phyloP scores from a whole-genome alignment of 129 eudicot species.

The Flaveria trinervia region DNA sequence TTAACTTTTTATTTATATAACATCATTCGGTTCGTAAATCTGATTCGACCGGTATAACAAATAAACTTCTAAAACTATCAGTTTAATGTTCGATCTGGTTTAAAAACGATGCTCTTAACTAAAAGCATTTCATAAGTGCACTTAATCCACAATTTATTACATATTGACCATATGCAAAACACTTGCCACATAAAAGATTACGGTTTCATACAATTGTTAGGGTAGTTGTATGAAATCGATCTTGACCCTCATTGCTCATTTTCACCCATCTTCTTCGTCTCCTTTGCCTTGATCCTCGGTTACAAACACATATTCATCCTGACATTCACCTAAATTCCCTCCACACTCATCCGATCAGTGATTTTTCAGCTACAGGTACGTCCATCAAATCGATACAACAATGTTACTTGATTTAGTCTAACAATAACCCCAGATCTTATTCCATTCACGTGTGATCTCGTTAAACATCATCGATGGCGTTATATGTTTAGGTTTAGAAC shows the following conservation, averaged over 20 bases:
- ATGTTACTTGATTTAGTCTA: slow-evolving; percentile 16
- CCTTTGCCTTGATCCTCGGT: slow-evolving; percentile 37
- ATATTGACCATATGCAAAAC: neutral
- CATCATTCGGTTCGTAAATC: no score
- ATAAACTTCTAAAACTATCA: no score
- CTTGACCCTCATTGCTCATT: slow-evolving; percentile 7
- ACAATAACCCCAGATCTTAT: slow-evolving; percentile 28
- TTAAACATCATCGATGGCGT: slow-evolving; percentile 9
- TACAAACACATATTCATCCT: slow-evolving; percentile 8
- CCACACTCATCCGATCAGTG: slow-evolving; percentile 28
- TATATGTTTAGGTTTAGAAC: slow-evolving; percentile 10
- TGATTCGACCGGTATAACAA: no score
- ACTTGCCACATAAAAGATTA: no score
- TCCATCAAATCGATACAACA: slow-evolving; percentile 10
- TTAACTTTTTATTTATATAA: no score
- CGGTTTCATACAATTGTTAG: neutral
- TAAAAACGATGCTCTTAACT: no score
- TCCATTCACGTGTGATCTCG: slow-evolving; percentile 17
- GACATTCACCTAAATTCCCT: slow-evolving; percentile 31
- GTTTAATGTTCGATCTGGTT: no score
- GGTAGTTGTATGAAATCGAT: slow-evolving; percentile 31
- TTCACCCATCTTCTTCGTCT: slow-evolving; percentile 1
- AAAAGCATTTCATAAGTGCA: no score
- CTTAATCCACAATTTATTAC: no score
- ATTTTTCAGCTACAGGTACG: slow-evolving; percentile 36